Evolutionary conservation across 1,284 basidiomycete genomes (phyloP).

Genomic region (Chiua sp.): DNA sequence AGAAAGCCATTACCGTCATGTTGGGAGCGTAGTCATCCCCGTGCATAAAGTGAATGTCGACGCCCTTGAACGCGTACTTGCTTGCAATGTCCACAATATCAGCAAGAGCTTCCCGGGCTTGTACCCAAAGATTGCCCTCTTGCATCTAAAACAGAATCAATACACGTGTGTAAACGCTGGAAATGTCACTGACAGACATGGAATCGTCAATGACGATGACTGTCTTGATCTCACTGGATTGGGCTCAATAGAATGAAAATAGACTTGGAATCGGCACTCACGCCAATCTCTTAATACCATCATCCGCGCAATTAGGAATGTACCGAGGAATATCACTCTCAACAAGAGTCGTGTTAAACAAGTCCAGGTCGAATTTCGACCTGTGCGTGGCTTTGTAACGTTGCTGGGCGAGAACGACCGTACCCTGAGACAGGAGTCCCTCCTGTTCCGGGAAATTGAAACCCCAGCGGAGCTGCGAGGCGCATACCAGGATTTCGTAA

Average conservation of each 20-base stretch:
- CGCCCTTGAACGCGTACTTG: constrained; percentile 44
- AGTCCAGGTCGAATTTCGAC: constrained; percentile 17
- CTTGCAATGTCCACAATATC: constrained; percentile 48
- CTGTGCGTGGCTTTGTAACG: constrained; percentile 1
- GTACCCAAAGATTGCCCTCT: constrained; percentile 44
- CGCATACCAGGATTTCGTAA: constrained; percentile 40
- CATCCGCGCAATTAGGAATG: constrained; percentile 18
- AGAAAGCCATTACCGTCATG: constrained; percentile 34
- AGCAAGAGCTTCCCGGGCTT: constrained; percentile 47
- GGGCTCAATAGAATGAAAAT: constrained; percentile 1
- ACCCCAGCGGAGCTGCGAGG: constrained; percentile 39
- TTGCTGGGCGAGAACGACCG: constrained; percentile 39
- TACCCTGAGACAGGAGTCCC: constrained; percentile 30
- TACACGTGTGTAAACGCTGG: background rate
- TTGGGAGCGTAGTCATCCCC: constrained; percentile 35
- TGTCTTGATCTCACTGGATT: constrained; percentile 37
- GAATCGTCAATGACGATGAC: constrained; percentile 54
- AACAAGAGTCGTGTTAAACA: constrained; percentile 33
- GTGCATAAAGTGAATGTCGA: constrained; percentile 54
- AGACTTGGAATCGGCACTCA: constrained; percentile 15
- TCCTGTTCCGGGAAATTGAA: constrained; percentile 22
- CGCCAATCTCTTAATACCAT: constrained; percentile 30
- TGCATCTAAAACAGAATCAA: constrained; percentile 39
- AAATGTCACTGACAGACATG: constrained; percentile 39
- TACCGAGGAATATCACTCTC: constrained; percentile 34